Evolutionary conservation across 2,329 filamentous ascomycete genomes (phyloP), one percentile per base, ranked within the genome.

Genomic region (Fusarium pseudoanthophilum): DNA sequence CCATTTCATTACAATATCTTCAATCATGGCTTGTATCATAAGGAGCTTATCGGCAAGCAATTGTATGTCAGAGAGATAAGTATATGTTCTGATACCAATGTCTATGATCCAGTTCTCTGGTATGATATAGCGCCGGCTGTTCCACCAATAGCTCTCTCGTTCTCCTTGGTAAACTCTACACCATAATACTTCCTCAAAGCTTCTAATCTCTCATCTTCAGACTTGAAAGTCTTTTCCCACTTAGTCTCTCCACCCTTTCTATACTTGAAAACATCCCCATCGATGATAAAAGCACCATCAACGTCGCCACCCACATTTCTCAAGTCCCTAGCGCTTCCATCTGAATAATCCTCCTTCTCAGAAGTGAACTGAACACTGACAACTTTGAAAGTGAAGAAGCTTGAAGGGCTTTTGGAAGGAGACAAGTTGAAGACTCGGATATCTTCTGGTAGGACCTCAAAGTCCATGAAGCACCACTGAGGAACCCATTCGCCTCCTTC

Each of bases 351-450:
- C 18, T 69, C 67, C 1, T 53, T 52, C 11, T 52, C 43, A 39
- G 68, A 71, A 30, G 67, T 71, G 13, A 72, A 72, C 14, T 56
- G 53, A 4, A 72, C 64, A 7, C 64, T 53, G 16, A 72, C 7
- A 6, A 72, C 32, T 11, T 58, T 72, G 52, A 60, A 72, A 14
- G 70, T 72, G 11, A 72, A 72, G 56, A 72, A 72, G 14, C 69
- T 72, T 0, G 70, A 69, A 3, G 69, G 64, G 4, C 69, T 72
- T 13, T 39, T 72, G 1, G 69, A 58, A 4, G 70, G 70, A 28
- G 60, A 40, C 64, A 68, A 51, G n/a, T 72, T 72, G 37, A 72
- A 69, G 5, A 72, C 69, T 9, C 64, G 59, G 5, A 72, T 69
- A 20, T 72, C 70, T 18, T 72, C 70, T 1, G 70, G 69, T 1